A percentile compares a stretch with the other conserved stretches of the same genome.
phyloP scores from a whole-genome alignment of 2,329 filamentous ascomycete genomes.

The Stagonosporopsis vannaccii region DNA sequence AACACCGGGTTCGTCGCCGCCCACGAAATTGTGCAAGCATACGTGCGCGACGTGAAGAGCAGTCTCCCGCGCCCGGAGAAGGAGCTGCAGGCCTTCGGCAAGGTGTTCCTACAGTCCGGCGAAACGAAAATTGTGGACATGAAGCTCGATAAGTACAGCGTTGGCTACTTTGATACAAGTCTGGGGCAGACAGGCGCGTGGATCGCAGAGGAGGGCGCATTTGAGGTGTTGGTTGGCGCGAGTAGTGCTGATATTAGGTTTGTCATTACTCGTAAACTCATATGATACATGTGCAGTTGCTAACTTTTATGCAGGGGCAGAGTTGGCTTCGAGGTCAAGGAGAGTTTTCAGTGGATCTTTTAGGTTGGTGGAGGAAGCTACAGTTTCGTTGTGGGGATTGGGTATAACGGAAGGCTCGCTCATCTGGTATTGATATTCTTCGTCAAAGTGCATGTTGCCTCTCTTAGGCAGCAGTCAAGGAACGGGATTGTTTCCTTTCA shows the following conservation, averaged over 20 bases:
- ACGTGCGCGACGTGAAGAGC: conserved; percentile 69
- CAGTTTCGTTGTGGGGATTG: background rate
- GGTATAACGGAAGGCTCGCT: background rate
- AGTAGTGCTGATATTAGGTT: conserved; percentile 70
- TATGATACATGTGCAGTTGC: background rate
- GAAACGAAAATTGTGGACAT: conserved; percentile 46
- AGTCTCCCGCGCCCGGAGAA: conserved; percentile 71
- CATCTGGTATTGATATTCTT: background rate
- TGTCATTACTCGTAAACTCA: conserved; percentile 29
- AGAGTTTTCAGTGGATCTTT: conserved; percentile 72
- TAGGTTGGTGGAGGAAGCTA: conserved; percentile 33
- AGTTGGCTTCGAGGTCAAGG: conserved; percentile 64
- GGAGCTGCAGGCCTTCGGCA: conserved; percentile 72
- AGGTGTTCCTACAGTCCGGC: conserved; percentile 47
- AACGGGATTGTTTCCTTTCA: background rate
- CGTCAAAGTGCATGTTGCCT: background rate
- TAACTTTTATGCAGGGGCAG: conserved; percentile 51
- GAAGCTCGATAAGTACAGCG: conserved; percentile 55
- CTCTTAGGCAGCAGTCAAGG: background rate
- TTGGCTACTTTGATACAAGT: conserved; percentile 69
- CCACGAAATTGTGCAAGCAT: conserved; percentile 72
- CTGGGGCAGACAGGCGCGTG: conserved; percentile 58
- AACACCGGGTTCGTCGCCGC: conserved; percentile 66
- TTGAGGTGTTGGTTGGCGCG: conserved; percentile 67
- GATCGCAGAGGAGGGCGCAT: conserved; percentile 71